These are phyloP conservation scores for Daedaleopsis sinensis DNA, from an alignment of 768 basidiomycete species.

Conservation along the genomic window DNA sequence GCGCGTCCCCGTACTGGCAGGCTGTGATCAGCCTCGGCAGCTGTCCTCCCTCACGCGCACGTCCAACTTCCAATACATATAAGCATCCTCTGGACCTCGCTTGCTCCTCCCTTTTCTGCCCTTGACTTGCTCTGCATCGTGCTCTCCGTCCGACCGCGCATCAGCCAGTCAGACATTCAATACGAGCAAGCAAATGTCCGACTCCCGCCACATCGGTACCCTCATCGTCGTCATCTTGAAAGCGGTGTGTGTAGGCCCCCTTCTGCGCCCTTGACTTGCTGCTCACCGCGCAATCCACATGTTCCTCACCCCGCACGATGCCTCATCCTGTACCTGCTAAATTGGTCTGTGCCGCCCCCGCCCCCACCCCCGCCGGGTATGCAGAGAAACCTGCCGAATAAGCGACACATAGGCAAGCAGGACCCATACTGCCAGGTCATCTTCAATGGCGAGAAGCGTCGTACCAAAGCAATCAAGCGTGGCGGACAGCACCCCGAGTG, in stretches of 20 bases:
- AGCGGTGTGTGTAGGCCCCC: constrained; percentile 64
- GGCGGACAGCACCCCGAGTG: constrained; percentile 99
- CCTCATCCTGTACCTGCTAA: not conserved
- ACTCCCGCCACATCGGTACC: constrained; percentile 82
- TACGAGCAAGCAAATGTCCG: constrained; percentile 42
- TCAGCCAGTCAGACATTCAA: not conserved
- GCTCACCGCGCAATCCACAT: not conserved
- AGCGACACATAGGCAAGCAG: constrained; percentile 93
- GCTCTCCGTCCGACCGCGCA: constrained; percentile 1
- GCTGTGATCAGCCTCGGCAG: constrained; percentile 9
- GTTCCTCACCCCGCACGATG: not conserved
- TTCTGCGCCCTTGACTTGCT: constrained; percentile 1
- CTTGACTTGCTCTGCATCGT: not conserved
- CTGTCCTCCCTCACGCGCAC: constrained; percentile 4
- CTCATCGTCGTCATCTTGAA: constrained; percentile 92
- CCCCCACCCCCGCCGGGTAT: not conserved
- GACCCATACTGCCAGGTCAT: constrained; percentile 90
- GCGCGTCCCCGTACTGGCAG: not conserved
- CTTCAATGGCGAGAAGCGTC: constrained; percentile 79
- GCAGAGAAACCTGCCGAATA: constrained; percentile 88
- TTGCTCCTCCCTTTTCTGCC: constrained; percentile 8
- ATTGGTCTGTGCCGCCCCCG: not conserved
- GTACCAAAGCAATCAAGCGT: constrained; percentile 92
- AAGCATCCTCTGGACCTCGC: not conserved
- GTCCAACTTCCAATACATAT: constrained; percentile 12